Base-by-base conservation (phyloP, 768 basidiomycete genomes). In the Cystobasidium tubakii region DNA sequence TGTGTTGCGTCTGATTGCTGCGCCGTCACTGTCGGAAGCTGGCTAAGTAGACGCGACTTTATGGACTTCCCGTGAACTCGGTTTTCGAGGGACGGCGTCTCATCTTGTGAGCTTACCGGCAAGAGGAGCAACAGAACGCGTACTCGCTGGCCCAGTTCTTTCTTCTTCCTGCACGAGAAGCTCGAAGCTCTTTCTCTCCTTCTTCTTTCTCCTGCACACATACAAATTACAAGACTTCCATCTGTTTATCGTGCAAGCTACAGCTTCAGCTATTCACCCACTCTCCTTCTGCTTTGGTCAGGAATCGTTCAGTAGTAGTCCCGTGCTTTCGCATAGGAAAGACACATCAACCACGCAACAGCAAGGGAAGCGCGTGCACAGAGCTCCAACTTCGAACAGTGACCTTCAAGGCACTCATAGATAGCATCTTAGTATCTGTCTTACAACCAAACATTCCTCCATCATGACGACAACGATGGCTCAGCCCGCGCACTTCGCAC, bases 401-500 rank as follows among this genome's bases (percentile, higher is more conserved):
- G 39, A 39, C n/a, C 46, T 12, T 15, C n/a, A n/a, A 50, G 46
- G 46, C 46, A 50, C 21, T 21, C 46, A 21, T 17, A 6, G 46
- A 50, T 21, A 50, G 46, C 46, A 50, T 50, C 46, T 50, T 19
- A 50, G 46, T 50, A 12, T 4, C 46, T 9, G 46, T 60, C 33
- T 6, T 60, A 34, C 57, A 12, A 31, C 57, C 25, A 60, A 60
- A 34, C 25, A 27, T 60, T 60, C 33, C 57, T 27, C 29, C 27
- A 31, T 12, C 21, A 27, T 42, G 29, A 65, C 29, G 42, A 27
- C 66, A 13, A 29, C 50, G 15, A 54, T 39, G 42, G 33, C 42
- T n/a, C 43, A 46, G 21, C 66, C 66, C 25, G 66, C 66, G 19
- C 54, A 34, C 31, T 60, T 71, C 54, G 55, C 53, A 7, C 69